Base-by-base conservation (phyloP, 108 stramenopile genomes). In the Aurantiochytrium sp. region DNA sequence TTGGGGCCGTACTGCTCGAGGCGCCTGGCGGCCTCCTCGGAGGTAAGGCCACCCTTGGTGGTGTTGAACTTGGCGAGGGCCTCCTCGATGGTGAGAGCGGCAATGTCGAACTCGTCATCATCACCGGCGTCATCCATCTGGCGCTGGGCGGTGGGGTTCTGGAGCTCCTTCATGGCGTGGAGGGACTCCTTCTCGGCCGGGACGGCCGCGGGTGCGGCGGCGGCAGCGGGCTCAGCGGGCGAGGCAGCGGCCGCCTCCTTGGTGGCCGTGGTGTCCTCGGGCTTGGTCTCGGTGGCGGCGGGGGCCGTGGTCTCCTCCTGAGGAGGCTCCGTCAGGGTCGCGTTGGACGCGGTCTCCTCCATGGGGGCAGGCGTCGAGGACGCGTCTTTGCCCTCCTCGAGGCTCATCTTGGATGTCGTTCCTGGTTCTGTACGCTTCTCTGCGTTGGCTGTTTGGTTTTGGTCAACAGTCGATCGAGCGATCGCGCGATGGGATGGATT, bases 1-100 rank as follows among this genome's bases (percentile, higher is more conserved):
- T 91, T 91, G 58, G 60, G 69, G 45, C 90, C 90, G 45, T 60
- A 72, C 23, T 64, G 19, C 16, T 72, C 43, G 6, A 89, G 90
- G 0, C 88, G 88, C 19, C 28, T 72, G 21, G 60, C 55, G 5
- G 90, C 90, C 88, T 88, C 42, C 19, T 21, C 88, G 28, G 87
- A 64, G 72, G 88, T 88, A 10, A 91, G 72, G 21, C 90, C 90
- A n/a, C 47, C 57, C 18, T 45, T 29, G 60, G 25, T 49, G 21
- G 59, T 87, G 88, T 69, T 88, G 60, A 73, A 76, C 43, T 88
- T 87, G 53, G 90, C 4, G 60, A 47, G 60, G 42, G 64, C 64
- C 60, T 47, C 60, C 43, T 64, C 64, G 44, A 89, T 89, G 88
- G 44, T 71, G 21, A 89, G 44, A 0, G 88, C 76, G 76, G 49